Percentiles rank a stretch among this genome's conserved stretches.
Conservation (phyloP, 352 stramenopile species). For the Phytophthora nicotianae region DNA sequence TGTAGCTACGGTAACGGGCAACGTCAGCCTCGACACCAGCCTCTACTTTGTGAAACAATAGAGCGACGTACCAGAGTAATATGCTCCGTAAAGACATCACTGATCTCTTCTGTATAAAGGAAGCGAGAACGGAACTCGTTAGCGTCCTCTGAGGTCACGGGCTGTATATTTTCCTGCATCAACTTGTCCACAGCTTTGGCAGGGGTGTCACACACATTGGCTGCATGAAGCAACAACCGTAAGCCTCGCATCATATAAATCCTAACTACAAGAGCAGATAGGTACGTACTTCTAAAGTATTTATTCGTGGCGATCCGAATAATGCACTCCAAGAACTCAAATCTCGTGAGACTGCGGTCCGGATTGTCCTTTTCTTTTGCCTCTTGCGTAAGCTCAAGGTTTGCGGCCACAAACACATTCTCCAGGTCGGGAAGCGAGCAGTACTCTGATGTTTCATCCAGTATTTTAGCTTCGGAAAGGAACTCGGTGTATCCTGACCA, state of each 20-base stretch:
- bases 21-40: no score
- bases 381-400: conserved; percentile 78
- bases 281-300: conserved; percentile 56
- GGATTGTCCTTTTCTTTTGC: conserved; percentile 84
- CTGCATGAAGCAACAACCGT: conserved; percentile 27
- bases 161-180: conserved; percentile 58
- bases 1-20: conserved; percentile 47
- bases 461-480: conserved; percentile 57
- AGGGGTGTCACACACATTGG: conserved; percentile 64
- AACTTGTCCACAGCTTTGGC: conserved; percentile 78
- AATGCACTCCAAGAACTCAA: conserved; percentile 80
- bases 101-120: conserved; percentile 73
- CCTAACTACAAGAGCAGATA: neutral
- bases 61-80: conserved; percentile 59
- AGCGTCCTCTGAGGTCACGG: conserved; percentile 54
- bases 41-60: no score
- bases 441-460: conserved; percentile 74
- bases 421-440: conserved; percentile 71
- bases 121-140: conserved; percentile 77
- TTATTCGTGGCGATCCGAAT: conserved; percentile 86
- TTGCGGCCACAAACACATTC: conserved; percentile 83
- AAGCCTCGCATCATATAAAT: neutral
- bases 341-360: conserved; percentile 74
- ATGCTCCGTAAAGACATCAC: conserved; percentile 74
- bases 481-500: conserved; percentile 80